These are phyloP conservation scores for Coemansia sp. DNA, from an alignment of 192 early-diverging fungal genomes.

Conservation along the genomic window DNA sequence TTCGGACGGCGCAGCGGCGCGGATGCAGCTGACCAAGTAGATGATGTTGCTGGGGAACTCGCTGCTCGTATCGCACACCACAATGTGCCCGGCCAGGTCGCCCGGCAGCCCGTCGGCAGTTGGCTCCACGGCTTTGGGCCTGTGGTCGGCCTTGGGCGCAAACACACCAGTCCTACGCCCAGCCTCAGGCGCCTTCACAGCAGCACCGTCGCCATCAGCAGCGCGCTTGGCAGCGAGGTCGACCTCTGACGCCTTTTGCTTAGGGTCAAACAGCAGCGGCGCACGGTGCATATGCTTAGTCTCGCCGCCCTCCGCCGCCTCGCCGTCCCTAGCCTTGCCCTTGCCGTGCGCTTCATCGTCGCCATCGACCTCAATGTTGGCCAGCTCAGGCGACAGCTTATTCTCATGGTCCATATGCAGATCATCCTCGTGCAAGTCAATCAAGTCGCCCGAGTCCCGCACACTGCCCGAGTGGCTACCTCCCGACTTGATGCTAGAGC, in stretches of 20 bases:
- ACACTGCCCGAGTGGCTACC: not conserved
- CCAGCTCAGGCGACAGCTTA: conserved; percentile 39
- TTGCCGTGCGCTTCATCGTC: conserved; percentile 6
- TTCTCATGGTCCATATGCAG: not conserved
- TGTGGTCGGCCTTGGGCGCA: not conserved
- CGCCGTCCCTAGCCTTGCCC: conserved; percentile 15
- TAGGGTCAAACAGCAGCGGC: conserved; percentile 46
- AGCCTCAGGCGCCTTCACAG: not conserved
- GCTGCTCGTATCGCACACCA: conserved; percentile 60
- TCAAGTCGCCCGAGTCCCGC: conserved; percentile 13
- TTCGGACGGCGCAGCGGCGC: conserved; percentile 56
- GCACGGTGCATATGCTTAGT: conserved; percentile 28
- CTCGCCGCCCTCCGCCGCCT: conserved; percentile 11
- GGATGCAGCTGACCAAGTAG: conserved; percentile 65
- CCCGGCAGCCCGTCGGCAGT: conserved; percentile 34
- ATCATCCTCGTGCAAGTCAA: conserved; percentile 16
- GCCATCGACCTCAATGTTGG: conserved; percentile 26
- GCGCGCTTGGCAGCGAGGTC: conserved; percentile 20
- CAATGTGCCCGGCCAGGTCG: conserved; percentile 58
- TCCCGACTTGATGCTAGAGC: conserved; percentile 1
- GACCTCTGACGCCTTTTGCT: conserved; percentile 17
- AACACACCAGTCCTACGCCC: not conserved
- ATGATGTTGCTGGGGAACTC: conserved; percentile 67
- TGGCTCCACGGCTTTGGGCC: conserved; percentile 12
- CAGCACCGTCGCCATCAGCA: not conserved